Conservation (phyloP, 2,329 filamentous ascomycete species). For the Fusarium sp. region DNA sequence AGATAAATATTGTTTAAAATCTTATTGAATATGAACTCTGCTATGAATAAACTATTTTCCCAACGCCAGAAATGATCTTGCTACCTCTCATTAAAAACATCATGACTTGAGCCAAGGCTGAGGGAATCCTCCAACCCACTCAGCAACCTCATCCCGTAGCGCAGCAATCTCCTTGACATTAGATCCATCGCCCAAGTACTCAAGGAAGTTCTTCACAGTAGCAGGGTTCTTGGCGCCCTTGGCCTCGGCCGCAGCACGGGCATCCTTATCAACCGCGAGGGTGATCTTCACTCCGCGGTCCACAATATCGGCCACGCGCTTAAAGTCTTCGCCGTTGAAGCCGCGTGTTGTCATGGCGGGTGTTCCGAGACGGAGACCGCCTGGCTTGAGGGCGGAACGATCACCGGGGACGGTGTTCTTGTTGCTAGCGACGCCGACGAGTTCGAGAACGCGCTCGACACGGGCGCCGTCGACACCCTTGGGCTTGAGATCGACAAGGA, state of each 20-base stretch:
- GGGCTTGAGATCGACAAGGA: constrained; percentile 88
- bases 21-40: constrained; percentile 1
- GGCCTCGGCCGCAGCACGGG: constrained; percentile 71
- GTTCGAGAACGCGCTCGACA: constrained; percentile 86
- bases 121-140: constrained; percentile 69
- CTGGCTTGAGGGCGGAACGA: constrained; percentile 88
- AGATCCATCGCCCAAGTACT: constrained; percentile 73
- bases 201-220: constrained; percentile 72
- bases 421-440: constrained; percentile 92
- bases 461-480: constrained; percentile 86
- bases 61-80: constrained; percentile 24
- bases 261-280: constrained; percentile 75
- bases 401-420: constrained; percentile 98
- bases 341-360: constrained; percentile 96
- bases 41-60: constrained; percentile 14
- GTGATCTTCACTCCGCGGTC: constrained; percentile 82
- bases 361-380: constrained; percentile 89
- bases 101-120: constrained; percentile 47
- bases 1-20: not conserved
- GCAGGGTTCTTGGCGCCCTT: constrained; percentile 72
- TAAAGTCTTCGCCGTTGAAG: constrained; percentile 85
- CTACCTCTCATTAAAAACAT: constrained; percentile 16
- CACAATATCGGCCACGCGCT: constrained; percentile 82
- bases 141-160: constrained; percentile 73
- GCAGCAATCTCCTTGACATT: constrained; percentile 73